Conservation (phyloP, 208 protist species). For the Trypanosoma brucei region DNA sequence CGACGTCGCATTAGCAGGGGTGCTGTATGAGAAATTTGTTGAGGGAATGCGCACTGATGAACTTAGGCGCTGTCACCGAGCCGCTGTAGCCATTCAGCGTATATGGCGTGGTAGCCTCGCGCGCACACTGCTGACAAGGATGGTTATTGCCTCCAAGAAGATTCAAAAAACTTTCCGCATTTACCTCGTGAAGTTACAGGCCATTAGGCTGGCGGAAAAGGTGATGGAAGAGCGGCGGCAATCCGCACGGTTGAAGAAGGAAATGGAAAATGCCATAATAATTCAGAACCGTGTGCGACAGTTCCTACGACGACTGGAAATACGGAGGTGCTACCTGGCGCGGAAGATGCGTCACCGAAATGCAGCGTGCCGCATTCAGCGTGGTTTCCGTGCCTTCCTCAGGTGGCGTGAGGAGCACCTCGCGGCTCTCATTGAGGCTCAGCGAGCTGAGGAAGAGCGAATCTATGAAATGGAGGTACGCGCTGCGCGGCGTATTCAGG, state of each 20-base stretch:
- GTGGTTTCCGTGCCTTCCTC: slow-evolving; percentile 58
- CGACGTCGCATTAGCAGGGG: slow-evolving; percentile 54
- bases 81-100: slow-evolving; percentile 63
- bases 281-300: slow-evolving; percentile 67
- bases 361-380: slow-evolving; percentile 74
- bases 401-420: slow-evolving; percentile 37
- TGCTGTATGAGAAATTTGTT: slow-evolving; percentile 66
- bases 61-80: slow-evolving; percentile 40
- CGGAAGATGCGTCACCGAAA: slow-evolving; percentile 42
- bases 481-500: slow-evolving; percentile 74
- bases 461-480: slow-evolving; percentile 32
- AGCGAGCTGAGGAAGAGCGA: slow-evolving; percentile 61
- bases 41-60: slow-evolving; percentile 64
- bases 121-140: slow-evolving; percentile 42
- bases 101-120: slow-evolving; percentile 76
- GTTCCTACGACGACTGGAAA: slow-evolving; percentile 63
- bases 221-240: slow-evolving; percentile 26
- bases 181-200: slow-evolving; percentile 43
- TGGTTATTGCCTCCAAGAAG: slow-evolving; percentile 36
- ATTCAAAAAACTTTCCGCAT: slow-evolving; percentile 62
- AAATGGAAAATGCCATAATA: slow-evolving; percentile 42
- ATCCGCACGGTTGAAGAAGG: slow-evolving; percentile 32
- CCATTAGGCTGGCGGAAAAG: slow-evolving; percentile 32
- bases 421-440: slow-evolving; percentile 47
- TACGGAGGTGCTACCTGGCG: slow-evolving; percentile 51